Percentiles rank a stretch among this genome's conserved stretches.
phyloP scores from a whole-genome alignment of 352 stramenopile species.

The Pythium insidiosum region DNA sequence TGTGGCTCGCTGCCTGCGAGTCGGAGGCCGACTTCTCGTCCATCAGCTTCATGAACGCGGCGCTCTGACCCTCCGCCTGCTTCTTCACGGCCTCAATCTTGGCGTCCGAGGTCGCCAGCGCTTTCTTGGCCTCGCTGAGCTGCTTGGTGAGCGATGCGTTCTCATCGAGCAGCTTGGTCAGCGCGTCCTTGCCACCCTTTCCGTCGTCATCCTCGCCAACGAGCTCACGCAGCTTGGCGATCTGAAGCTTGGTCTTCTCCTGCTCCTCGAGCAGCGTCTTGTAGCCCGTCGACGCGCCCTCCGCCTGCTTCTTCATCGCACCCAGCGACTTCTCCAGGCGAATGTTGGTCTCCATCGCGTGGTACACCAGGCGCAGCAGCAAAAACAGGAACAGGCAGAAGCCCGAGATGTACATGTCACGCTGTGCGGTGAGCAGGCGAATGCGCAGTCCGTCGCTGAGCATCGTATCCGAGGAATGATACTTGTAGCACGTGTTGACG shows the following conservation, averaged over 20 bases:
- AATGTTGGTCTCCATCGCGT: slow-evolving; percentile 55
- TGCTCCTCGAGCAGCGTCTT: slow-evolving; percentile 64
- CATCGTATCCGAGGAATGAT: slow-evolving; percentile 42
- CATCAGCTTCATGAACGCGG: slow-evolving; percentile 77
- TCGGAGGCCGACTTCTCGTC: slow-evolving; percentile 62
- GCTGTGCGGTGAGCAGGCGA: slow-evolving; percentile 62
- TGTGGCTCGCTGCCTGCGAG: slow-evolving; percentile 32
- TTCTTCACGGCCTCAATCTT: slow-evolving; percentile 61
- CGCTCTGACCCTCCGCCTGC: slow-evolving; percentile 65
- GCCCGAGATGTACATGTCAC: slow-evolving; percentile 85
- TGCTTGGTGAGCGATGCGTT: slow-evolving; percentile 41
- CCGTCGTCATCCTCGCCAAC: slow-evolving; percentile 22
- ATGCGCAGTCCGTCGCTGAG: slow-evolving; percentile 75
- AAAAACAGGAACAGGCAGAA: slow-evolving; percentile 82
- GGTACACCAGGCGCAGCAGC: slow-evolving; percentile 73
- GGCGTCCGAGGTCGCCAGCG: slow-evolving; percentile 35
- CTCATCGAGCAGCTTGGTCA: slow-evolving; percentile 54
- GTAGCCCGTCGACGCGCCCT: slow-evolving; percentile 54
- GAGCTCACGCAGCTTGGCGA: slow-evolving; percentile 56
- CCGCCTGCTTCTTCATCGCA: slow-evolving; percentile 75
- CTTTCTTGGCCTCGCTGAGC: slow-evolving; percentile 23
- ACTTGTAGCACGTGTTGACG: slow-evolving; percentile 61
- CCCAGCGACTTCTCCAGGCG: slow-evolving; percentile 56
- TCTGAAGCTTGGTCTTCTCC: slow-evolving; percentile 52
- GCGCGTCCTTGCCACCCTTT: slow-evolving; percentile 14